Base-by-base conservation (phyloP, 2,329 filamentous ascomycete species). In the Bipolaris oryzae region DNA sequence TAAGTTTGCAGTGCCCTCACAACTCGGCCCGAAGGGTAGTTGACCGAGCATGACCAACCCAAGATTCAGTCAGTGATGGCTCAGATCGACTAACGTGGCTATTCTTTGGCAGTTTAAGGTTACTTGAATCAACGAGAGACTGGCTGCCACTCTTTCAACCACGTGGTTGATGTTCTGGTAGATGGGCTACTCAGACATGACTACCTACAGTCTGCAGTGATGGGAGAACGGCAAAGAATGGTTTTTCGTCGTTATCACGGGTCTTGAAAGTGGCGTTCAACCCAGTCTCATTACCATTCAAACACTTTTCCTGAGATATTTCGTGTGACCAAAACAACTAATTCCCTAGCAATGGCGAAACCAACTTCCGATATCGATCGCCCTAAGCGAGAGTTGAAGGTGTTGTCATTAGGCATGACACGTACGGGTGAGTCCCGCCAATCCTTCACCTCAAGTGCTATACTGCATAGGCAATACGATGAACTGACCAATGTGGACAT, bases 351-450 rank as follows among this genome's bases (percentile, higher is more conserved):
- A 18, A 51, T 55, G 47, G 25, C 38, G 1, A 49, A 31, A 44
- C 16, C 38, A 50, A 5, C 16, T 13, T 49, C 37, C 20, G 28
- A 43, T n/a, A 20, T 9, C n/a, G 23, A 41, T 1, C 53, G 41
- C n/a, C 47, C 53, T 13, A 46, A 51, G 41, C 47, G 47, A 16
- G 47, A 55, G 41, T 34, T 55, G 18, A 55, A 51, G 13, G 47
- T 55, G 3, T 28, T 55, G 2, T 51, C 53, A 31, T 41, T 51
- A 7, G 47, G 53, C 7, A 55, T 55, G 47, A 46, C 53, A 28
- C 41, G 47, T 15, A 55, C 53, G 35, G 53, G 47, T 51, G 47
- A 23, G 53, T 16, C 25, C 23, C 16, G 13, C 5, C 15, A 38
- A 18, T 13, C 21, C 5, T 28, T 35, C 7, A 7, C 33, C 31